Evolutionary conservation across 805 yeast species (phyloP).

Genomic region (Torulaspora delbrueckii): DNA sequence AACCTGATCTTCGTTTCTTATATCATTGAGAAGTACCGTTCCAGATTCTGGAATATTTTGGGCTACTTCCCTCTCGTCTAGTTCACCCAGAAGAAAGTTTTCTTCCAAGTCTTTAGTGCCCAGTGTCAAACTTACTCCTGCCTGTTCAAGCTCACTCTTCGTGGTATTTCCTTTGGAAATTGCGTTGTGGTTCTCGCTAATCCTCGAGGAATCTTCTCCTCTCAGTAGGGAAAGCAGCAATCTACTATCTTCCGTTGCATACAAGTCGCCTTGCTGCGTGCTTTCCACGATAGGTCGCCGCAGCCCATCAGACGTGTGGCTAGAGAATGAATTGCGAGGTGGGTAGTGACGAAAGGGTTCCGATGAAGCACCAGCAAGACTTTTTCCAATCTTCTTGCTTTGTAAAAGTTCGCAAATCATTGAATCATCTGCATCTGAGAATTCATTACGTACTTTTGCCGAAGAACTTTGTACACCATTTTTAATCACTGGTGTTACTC

Average conservation of each 20-base stretch:
- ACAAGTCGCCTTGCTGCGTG: constrained; percentile 5
- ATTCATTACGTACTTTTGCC: constrained; percentile 5
- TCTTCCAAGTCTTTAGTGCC: neutral
- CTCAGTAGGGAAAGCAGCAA: constrained; percentile 7
- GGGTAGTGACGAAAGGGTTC: constrained; percentile 4
- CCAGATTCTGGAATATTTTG: neutral
- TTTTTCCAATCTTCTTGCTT: neutral
- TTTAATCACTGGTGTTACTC: neutral
- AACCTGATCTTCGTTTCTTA: neutral
- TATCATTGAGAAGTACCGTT: neutral
- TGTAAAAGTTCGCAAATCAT: constrained; percentile 11
- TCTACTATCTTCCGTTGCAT: constrained; percentile 5
- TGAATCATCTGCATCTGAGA: constrained; percentile 15
- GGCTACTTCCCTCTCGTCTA: neutral
- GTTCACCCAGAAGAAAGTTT: neutral
- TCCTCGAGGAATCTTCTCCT: constrained; percentile 3
- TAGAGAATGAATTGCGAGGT: constrained; percentile 8
- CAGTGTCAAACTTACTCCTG: neutral
- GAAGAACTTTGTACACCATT: neutral
- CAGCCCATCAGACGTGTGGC: constrained; percentile 5
- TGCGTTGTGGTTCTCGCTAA: neutral
- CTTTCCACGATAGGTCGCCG: constrained; percentile 9
- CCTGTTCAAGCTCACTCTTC: neutral
- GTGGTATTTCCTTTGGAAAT: neutral
- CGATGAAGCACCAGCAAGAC: constrained; percentile 10